A percentile compares a stretch with the other conserved stretches of the same genome.
Evolutionary conservation across 2,329 filamentous ascomycete species (phyloP).

Genomic region (Venturia aucupariae): DNA sequence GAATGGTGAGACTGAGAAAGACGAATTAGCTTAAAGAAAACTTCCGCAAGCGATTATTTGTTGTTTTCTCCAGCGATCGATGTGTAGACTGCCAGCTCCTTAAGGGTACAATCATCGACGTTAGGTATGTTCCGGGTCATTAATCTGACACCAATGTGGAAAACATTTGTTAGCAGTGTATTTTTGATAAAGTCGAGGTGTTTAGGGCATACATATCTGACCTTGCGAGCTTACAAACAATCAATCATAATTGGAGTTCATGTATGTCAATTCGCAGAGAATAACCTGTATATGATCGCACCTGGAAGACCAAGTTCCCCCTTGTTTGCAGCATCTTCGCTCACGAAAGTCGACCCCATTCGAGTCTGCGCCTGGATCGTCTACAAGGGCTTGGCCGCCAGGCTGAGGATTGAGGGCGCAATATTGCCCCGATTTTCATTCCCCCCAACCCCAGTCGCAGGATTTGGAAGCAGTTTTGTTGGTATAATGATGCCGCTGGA

Average conservation of each 20-base stretch:
- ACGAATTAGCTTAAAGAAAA: background rate
- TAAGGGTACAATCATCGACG: background rate
- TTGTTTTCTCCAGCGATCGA: background rate
- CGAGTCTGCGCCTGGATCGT: background rate
- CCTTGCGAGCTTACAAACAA: background rate
- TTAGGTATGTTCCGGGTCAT: background rate
- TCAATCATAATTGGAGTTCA: background rate
- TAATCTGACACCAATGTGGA: background rate
- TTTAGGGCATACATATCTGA: background rate
- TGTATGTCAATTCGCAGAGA: background rate
- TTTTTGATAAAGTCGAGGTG: background rate
- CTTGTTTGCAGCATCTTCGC: background rate
- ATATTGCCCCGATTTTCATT: background rate
- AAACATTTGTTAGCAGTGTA: background rate
- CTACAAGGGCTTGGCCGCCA: background rate
- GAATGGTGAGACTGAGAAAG: background rate
- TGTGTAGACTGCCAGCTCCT: background rate
- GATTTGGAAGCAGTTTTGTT: background rate
- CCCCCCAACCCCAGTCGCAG: background rate
- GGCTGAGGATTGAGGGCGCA: background rate
- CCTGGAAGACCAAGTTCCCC: background rate
- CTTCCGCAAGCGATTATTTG: background rate
- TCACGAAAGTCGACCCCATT: background rate
- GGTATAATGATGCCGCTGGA: background rate
- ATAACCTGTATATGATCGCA: background rate